These are phyloP conservation scores for Irpex lacteus DNA, from an alignment of 1,284 basidiomycete species.

Conservation along the genomic window DNA sequence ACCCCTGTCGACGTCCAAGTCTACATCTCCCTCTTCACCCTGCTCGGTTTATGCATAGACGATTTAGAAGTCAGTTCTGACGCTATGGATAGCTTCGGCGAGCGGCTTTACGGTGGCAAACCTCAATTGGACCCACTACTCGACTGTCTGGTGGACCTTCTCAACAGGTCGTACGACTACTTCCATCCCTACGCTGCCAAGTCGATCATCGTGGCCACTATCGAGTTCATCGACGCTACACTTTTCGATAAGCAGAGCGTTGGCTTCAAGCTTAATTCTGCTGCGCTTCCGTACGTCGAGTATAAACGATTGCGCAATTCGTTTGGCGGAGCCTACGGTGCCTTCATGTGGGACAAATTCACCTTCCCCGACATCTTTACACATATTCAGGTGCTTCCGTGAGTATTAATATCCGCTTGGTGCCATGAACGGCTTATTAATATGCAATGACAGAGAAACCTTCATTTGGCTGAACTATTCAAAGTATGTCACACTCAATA, in stretches of 20 bases:
- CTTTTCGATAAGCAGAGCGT: constrained; percentile 16
- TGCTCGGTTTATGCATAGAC: constrained; percentile 14
- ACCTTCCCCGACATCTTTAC: constrained; percentile 17
- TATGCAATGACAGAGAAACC: constrained; percentile 10
- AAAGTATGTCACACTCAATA: constrained; percentile 7
- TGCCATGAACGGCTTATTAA: neutral
- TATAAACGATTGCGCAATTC: constrained; percentile 18
- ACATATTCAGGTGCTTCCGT: constrained; percentile 20
- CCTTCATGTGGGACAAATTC: constrained; percentile 17
- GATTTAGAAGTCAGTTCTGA: constrained; percentile 13
- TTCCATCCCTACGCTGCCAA: constrained; percentile 16
- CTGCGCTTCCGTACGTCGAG: constrained; percentile 13
- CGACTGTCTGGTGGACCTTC: constrained; percentile 12
- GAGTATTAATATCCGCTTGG: neutral
- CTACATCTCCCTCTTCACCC: constrained; percentile 16
- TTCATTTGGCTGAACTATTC: constrained; percentile 17
- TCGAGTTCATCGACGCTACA: constrained; percentile 18
- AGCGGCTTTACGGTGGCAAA: constrained; percentile 13
- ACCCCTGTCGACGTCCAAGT: constrained; percentile 15
- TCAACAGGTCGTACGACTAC: constrained; percentile 13
- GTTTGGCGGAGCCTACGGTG: constrained; percentile 18
- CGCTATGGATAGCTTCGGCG: constrained; percentile 15
- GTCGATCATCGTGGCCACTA: constrained; percentile 14
- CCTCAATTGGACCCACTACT: constrained; percentile 17
- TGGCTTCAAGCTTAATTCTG: neutral